These are phyloP conservation scores for Curvularia sp. DNA, from an alignment of 2,329 filamentous ascomycete genomes.

Conservation along the genomic window DNA sequence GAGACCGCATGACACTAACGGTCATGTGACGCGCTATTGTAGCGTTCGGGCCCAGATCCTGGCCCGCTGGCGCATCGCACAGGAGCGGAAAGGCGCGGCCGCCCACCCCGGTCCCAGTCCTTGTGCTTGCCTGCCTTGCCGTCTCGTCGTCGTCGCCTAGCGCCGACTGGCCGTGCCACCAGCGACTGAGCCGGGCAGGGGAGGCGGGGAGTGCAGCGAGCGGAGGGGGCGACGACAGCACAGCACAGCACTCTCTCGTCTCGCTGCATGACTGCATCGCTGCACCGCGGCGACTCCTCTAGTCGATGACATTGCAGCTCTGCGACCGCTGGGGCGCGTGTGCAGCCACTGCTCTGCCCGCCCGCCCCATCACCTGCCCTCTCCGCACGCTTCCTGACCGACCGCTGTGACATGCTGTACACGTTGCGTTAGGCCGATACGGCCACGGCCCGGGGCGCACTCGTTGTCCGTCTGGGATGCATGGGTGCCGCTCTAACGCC, in stretches of 20 bases:
- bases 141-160: constrained; percentile 24
- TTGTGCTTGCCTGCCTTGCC: constrained; percentile 12
- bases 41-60: constrained; percentile 12
- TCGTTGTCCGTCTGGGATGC: constrained; percentile 30
- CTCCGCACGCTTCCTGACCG: constrained; percentile 25
- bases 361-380: constrained; percentile 32
- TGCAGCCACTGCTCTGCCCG: constrained; percentile 20
- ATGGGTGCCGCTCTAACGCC: constrained; percentile 29
- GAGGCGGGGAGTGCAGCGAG: background rate
- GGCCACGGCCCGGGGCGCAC: constrained; percentile 45
- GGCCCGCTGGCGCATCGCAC: constrained; percentile 14
- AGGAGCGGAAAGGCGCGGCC: constrained; percentile 17
- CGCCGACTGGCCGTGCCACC: constrained; percentile 18
- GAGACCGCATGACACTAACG: constrained; percentile 30
- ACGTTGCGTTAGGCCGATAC: constrained; percentile 42
- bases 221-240: background rate
- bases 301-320: constrained; percentile 31
- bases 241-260: background rate
- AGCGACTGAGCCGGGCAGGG: background rate
- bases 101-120: constrained; percentile 29
- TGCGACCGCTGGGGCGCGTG: constrained; percentile 9
- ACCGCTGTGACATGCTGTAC: constrained; percentile 37
- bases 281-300: background rate
- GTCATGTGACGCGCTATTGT: constrained; percentile 28
- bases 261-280: constrained; percentile 22